phyloP scores from a whole-genome alignment of 129 eudicot genomes.

The Flaveria ramosissima region DNA sequence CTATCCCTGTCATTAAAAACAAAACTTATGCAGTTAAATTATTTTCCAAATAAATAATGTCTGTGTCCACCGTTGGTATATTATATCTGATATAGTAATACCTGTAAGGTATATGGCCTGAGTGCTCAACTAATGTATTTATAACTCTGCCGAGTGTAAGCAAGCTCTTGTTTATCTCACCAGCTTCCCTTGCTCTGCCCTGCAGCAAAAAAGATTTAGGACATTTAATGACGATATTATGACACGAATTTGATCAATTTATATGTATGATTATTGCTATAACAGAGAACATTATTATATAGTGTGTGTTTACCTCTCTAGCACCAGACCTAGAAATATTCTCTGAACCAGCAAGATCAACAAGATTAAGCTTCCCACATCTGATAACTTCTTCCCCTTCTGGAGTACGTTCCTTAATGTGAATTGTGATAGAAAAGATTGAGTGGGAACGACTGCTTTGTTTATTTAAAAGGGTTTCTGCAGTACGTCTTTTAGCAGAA shows the following conservation, averaged over 20 bases:
- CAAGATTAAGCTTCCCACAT: conserved; percentile 91
- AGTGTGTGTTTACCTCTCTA: conserved; percentile 64
- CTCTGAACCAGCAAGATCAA: conserved; percentile 99
- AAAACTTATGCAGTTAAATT: conserved; percentile 1
- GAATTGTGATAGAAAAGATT: conserved; percentile 89
- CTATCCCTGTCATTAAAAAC: conserved; percentile 65
- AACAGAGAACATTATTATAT: background rate
- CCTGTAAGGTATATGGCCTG: conserved; percentile 98
- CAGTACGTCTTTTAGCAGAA: conserved; percentile 92
- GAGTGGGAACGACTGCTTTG: conserved; percentile 98
- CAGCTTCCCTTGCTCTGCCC: conserved; percentile 99
- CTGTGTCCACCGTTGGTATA: background rate
- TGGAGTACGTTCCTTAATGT: conserved; percentile 87
- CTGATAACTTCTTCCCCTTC: conserved; percentile 98
- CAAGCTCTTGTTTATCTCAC: conserved; percentile 97
- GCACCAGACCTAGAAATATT: conserved; percentile 99
- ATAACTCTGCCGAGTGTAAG: conserved; percentile 96
- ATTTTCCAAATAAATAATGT: background rate
- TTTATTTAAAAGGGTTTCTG: conserved; percentile 93
- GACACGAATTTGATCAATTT: conserved; percentile 10
- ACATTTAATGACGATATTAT: background rate
- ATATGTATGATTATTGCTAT: background rate
- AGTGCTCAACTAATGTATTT: conserved; percentile 93
- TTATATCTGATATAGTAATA: conserved; percentile 25
- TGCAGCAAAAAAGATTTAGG: conserved; percentile 32